phyloP scores from a whole-genome alignment of 1,139 yeast genomes.

The Taphrina sp. region DNA sequence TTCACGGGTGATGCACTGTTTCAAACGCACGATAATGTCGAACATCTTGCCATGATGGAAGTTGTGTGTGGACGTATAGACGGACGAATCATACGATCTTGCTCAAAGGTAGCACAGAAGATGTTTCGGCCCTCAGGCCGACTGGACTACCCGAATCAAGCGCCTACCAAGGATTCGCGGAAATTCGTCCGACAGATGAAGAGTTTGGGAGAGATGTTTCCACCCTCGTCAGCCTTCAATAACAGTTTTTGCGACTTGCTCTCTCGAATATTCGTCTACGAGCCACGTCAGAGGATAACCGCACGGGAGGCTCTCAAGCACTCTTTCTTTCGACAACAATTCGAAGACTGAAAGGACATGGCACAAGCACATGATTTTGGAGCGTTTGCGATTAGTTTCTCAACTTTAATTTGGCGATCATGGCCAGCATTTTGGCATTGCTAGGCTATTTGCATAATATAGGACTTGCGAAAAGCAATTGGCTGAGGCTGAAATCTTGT shows the following conservation, averaged over 20 bases:
- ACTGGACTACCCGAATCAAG: constrained; percentile 45
- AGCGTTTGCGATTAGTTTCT: too few relatives aligned
- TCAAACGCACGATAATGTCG: constrained; percentile 90
- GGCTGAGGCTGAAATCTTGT: too few relatives aligned
- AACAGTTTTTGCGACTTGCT: constrained; percentile 57
- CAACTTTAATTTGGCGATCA: too few relatives aligned
- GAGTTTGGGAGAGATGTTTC: constrained; percentile 16
- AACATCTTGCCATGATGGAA: constrained; percentile 94
- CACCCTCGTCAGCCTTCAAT: constrained; percentile 47
- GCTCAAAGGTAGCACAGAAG: constrained; percentile 35
- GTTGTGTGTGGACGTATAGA: constrained; percentile 51
- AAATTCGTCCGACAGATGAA: constrained; percentile 53
- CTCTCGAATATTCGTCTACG: constrained; percentile 68
- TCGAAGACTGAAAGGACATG: too few relatives aligned
- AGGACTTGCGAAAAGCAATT: too few relatives aligned
- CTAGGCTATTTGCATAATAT: too few relatives aligned
- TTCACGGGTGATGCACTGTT: constrained; percentile 94
- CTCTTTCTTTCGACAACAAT: too few relatives aligned
- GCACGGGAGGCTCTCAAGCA: constrained; percentile 75
- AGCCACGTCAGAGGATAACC: constrained; percentile 71
- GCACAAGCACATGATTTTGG: too few relatives aligned
- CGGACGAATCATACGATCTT: constrained; percentile 18
- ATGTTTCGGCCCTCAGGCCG: constrained; percentile 38
- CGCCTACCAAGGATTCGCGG: constrained; percentile 51
- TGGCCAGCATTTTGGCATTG: too few relatives aligned